Evolutionary conservation across 164 flowering plant species (phyloP).

Genomic region (Pachysandra terminalis): DNA sequence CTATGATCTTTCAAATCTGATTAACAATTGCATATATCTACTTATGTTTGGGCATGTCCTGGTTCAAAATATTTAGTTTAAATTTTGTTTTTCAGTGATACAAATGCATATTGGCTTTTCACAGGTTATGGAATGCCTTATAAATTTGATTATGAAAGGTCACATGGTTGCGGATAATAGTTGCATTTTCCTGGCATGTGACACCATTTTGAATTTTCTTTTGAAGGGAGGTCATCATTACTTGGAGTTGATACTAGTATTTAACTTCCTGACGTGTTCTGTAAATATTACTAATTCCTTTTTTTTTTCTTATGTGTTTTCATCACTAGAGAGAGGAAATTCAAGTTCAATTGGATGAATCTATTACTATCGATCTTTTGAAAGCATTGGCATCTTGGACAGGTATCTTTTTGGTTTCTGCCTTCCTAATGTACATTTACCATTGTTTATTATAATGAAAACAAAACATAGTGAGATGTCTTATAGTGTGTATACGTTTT

Average conservation of each 20-base stretch:
- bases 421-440: not conserved
- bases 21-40: not conserved
- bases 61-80: not conserved
- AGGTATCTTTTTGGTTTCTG: conserved; percentile 36
- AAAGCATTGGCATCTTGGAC: conserved; percentile 59
- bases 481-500: not conserved
- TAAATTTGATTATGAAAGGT: conserved; percentile 41
- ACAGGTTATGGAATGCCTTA: conserved; percentile 71
- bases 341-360: conserved; percentile 35
- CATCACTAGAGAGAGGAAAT: conserved; percentile 50
- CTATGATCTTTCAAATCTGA: not conserved
- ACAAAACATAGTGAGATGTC: not conserved
- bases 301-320: conserved; percentile 3
- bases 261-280: not conserved
- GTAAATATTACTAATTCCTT: not conserved
- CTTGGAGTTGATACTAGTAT: not conserved
- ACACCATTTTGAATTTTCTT: conserved; percentile 74
- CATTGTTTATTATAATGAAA: not conserved
- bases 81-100: not conserved
- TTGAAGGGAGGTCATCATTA: conserved; percentile 44
- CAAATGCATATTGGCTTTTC: not conserved
- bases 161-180: conserved; percentile 36
- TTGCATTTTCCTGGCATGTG: conserved; percentile 79
- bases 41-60: not conserved
- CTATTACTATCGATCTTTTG: conserved; percentile 45